Conservation (phyloP, 441 rosid species). For the Aleurites moluccanus region DNA sequence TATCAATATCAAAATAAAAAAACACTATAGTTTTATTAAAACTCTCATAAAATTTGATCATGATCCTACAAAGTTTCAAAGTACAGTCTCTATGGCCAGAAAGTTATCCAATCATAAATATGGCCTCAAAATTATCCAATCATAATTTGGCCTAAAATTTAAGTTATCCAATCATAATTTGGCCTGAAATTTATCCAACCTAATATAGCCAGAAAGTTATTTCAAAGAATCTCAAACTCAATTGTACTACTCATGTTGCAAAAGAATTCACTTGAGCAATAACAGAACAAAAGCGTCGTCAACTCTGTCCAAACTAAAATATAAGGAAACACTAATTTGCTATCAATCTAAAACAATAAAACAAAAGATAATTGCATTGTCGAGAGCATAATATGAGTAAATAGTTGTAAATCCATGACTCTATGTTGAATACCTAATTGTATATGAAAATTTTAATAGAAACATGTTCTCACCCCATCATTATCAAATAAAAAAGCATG, state of each 20-base stretch:
- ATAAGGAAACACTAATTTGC: no score
- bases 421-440: neutral
- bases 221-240: no score
- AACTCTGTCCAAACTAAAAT: neutral
- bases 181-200: no score
- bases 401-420: no score
- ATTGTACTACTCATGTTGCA: neutral
- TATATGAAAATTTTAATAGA: neutral
- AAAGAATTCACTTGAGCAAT: neutral
- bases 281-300: neutral
- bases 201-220: neutral
- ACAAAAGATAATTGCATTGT: neutral
- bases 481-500: conserved; percentile 61
- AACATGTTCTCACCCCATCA: conserved; percentile 58
- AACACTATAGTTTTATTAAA: no score
- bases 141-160: no score
- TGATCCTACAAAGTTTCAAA: neutral
- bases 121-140: no score
- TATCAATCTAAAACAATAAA: no score
- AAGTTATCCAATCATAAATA: no score
- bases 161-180: no score
- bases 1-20: no score
- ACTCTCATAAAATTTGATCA: neutral
- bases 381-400: neutral
- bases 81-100: no score